Evolutionary conservation across 768 basidiomycete species (phyloP), one percentile per base, ranked within the genome.

Genomic region (Tubosaeta sp.): DNA sequence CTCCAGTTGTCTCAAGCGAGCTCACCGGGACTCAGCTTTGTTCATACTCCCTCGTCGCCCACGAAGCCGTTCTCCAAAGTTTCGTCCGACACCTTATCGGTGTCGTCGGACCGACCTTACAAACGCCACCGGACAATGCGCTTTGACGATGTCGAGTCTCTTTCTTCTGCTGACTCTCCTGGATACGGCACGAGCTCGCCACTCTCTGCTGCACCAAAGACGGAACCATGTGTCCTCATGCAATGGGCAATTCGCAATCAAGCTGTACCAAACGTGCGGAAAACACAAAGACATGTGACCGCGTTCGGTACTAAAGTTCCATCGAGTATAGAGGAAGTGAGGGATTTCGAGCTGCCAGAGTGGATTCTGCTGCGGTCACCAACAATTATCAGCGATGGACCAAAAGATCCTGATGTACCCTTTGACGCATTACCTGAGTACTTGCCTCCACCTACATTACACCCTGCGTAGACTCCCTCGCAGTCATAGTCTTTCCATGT

Each of bases 291-390:
- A 51, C 75, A 79, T 54, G 67, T 76, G 36, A 75, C 72, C 14
- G 81, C 84, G 9, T 88, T 86, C 59, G 86, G 86, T 0, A 69
- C 72, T 38, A 76, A 79, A 54, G 70, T 85, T n/a, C 80, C 79
- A 6, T 58, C 62, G 1, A 76, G 72, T 31, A 52, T 82, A 32
- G 75, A 76, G 52, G 73, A 77, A 47, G 52, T 69, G 27, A 71
- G 67, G 53, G 83, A 86, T 38, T 87, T 78, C 58, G 73, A 77
- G 56, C 66, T 83, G 32, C 86, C 86, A 0, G 53, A 66, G 18
- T 85, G 81, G 82, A 59, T 83, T 52, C 60, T 57, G 35, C 55
- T 53, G 12, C 54, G 32, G 51, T 63, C 63, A 49, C 65, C 63
- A 29, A 54, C 48, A 4, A 31, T 30, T 16, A 35, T 46, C 24